A percentile compares a stretch with the other conserved stretches of the same genome.
phyloP scores from a whole-genome alignment of 495 filamentous ascomycete genomes.

The Filosporella fistucella region DNA sequence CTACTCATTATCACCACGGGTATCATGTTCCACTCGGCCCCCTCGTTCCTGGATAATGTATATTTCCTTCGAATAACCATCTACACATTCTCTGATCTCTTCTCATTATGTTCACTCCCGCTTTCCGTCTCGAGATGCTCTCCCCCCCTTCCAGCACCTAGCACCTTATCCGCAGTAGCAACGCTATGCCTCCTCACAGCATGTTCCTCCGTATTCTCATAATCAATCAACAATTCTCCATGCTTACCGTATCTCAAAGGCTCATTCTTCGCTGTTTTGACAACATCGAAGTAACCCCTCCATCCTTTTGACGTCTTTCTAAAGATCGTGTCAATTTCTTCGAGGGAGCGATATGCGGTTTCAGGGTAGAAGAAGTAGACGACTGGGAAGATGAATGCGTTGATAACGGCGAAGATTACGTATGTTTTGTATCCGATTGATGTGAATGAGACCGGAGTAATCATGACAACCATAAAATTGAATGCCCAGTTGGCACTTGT shows the following conservation, averaged over 20 bases:
- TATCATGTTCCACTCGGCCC: too few relatives aligned
- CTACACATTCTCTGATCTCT: too few relatives aligned
- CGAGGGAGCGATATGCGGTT: slow-evolving; percentile 61
- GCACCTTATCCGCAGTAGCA: too few relatives aligned
- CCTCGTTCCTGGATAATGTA: too few relatives aligned
- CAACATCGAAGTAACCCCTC: slow-evolving; percentile 49
- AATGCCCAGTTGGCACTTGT: slow-evolving; percentile 57
- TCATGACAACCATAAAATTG: slow-evolving; percentile 32
- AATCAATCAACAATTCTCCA: slow-evolving; percentile 61
- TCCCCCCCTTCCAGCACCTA: too few relatives aligned
- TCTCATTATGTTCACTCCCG: too few relatives aligned
- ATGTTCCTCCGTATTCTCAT: slow-evolving; percentile 44
- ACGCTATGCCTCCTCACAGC: too few relatives aligned
- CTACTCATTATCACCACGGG: too few relatives aligned
- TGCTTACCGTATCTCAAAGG: slow-evolving; percentile 68
- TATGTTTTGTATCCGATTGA: background rate
- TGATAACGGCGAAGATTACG: slow-evolving; percentile 3
- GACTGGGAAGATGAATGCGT: slow-evolving; percentile 49
- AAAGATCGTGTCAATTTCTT: slow-evolving; percentile 57
- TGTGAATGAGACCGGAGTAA: background rate
- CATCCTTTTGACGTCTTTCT: slow-evolving; percentile 43
- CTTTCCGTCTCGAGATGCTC: too few relatives aligned
- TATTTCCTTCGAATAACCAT: too few relatives aligned
- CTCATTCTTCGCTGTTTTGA: slow-evolving; percentile 52
- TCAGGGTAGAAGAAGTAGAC: slow-evolving; percentile 61